Conservation (phyloP, 495 filamentous ascomycete genomes). For the Aspergillus heteromorphus region DNA sequence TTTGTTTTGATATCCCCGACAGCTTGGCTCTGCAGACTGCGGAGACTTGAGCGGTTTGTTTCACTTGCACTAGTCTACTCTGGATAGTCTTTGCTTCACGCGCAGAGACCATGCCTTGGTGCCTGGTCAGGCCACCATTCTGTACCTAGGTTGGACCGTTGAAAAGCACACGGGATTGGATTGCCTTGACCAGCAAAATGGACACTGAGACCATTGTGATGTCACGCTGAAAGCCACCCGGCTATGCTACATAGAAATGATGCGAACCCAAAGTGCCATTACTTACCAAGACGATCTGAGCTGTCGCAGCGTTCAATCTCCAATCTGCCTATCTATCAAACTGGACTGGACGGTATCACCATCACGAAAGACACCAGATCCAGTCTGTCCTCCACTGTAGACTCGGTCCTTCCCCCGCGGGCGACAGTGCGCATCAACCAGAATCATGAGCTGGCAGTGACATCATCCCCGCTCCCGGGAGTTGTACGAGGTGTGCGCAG, state of each 20-base stretch:
- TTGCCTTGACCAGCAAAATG: too few species aligned
- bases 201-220: not conserved
- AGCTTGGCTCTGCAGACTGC: too few species aligned
- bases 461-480: not conserved
- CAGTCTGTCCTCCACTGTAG: not conserved
- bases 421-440: not conserved
- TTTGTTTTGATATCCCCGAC: too few species aligned
- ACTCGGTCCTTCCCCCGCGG: not conserved
- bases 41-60: too few species aligned
- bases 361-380: not conserved
- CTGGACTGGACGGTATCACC: not conserved
- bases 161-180: too few species aligned
- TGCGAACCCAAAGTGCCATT: not conserved
- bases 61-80: too few species aligned
- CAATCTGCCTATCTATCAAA: not conserved
- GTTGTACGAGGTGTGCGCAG: not conserved
- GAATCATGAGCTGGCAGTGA: not conserved
- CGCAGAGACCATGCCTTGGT: too few species aligned
- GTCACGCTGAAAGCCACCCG: not conserved
- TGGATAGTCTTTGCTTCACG: too few species aligned
- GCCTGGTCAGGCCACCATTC: too few species aligned
- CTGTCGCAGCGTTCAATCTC: not conserved
- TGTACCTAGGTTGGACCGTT: too few species aligned
- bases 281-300: not conserved
- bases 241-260: not conserved